Evolutionary conservation across 1,284 basidiomycete species (phyloP).

Genomic region (Anthracocystis walkeri): DNA sequence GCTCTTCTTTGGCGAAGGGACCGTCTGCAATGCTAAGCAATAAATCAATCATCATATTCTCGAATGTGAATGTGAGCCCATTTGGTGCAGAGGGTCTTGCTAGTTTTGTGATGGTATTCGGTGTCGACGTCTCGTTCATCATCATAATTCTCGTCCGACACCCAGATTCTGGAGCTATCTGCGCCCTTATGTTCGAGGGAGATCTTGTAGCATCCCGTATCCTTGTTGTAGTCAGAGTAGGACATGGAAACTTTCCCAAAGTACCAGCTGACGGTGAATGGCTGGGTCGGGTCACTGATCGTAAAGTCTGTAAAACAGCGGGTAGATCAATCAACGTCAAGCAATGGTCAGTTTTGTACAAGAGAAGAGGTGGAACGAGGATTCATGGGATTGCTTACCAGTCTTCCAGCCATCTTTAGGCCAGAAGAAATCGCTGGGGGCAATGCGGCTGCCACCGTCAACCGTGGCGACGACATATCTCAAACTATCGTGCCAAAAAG

Average conservation of each 20-base stretch:
- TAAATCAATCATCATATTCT: not conserved
- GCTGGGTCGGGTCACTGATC: constrained; percentile 1
- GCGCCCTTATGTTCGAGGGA: not conserved
- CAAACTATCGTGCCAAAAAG: constrained; percentile 6
- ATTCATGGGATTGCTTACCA: constrained; percentile 6
- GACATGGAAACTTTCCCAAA: not conserved
- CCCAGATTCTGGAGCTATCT: constrained; percentile 8
- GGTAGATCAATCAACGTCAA: not conserved
- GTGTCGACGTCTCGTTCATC: constrained; percentile 20
- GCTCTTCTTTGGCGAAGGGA: too few species aligned
- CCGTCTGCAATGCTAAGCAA: not conserved
- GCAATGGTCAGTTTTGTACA: not conserved
- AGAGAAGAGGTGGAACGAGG: not conserved
- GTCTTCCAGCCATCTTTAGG: constrained; percentile 18
- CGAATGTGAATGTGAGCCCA: constrained; percentile 25
- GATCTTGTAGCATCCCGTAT: constrained; percentile 12
- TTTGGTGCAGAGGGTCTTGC: constrained; percentile 13
- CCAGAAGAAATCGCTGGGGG: constrained; percentile 11
- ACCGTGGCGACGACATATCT: not conserved
- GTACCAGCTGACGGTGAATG: constrained; percentile 9
- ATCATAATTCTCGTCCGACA: constrained; percentile 23
- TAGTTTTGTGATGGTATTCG: not conserved
- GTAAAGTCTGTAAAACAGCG: constrained; percentile 18
- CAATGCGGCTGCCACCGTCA: not conserved
- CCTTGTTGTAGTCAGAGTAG: constrained; percentile 13